These are phyloP conservation scores for Boletus edulis DNA, from an alignment of 768 basidiomycete species.

Conservation along the genomic window DNA sequence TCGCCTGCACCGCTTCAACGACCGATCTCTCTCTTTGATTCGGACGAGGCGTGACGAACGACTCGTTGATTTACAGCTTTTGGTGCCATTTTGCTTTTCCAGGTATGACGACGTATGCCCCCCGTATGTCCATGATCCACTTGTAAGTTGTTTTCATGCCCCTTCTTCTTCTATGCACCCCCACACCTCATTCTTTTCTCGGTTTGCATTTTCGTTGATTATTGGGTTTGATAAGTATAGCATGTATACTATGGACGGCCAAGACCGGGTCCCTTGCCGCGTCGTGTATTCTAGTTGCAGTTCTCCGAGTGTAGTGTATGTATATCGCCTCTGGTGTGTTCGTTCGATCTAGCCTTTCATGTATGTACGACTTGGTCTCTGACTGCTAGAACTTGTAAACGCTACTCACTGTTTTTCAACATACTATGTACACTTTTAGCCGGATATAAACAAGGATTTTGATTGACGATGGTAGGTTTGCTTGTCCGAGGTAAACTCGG, in stretches of 20 bases:
- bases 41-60: conserved; percentile 13
- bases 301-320: background rate
- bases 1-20: conserved; percentile 30
- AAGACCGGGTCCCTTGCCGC: background rate
- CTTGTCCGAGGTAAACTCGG: too few species aligned
- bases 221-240: background rate
- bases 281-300: too few species aligned
- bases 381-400: too few species aligned
- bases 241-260: conserved; percentile 1
- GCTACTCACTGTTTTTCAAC: too few species aligned
- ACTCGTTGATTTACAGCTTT: background rate
- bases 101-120: too few species aligned
- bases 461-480: too few species aligned
- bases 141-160: too few species aligned
- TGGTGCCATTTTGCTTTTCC: too few species aligned
- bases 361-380: background rate
- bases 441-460: too few species aligned
- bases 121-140: too few species aligned
- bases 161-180: background rate
- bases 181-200: too few species aligned
- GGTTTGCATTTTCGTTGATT: background rate
- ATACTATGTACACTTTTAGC: too few species aligned
- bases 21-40: conserved; percentile 33
- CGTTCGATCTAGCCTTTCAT: background rate
- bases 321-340: background rate